Conservation (phyloP, 2,329 filamentous ascomycete species). For the Mycogone perniciosa region DNA sequence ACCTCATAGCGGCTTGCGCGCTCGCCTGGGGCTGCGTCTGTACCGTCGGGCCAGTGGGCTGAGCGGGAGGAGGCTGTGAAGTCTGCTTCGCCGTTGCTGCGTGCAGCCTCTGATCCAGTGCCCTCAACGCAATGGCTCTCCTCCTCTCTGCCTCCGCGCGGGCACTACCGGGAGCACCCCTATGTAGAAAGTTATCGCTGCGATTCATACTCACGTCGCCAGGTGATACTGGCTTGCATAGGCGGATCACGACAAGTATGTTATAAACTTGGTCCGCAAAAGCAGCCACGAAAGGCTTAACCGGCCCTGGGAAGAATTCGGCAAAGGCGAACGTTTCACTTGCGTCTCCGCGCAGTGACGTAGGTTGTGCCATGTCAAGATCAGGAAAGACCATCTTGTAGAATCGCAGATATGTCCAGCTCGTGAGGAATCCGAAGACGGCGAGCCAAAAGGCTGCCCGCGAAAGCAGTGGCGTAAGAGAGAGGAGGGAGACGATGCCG, state of each 20-base stretch:
- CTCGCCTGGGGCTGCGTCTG: constrained; percentile 50
- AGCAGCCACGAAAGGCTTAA: constrained; percentile 70
- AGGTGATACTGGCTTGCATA: constrained; percentile 81
- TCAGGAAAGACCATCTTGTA: constrained; percentile 73
- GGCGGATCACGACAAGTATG: constrained; percentile 63
- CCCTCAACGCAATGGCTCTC: constrained; percentile 81
- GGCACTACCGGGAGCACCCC: constrained; percentile 59
- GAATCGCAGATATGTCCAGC: constrained; percentile 95
- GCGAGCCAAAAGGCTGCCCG: constrained; percentile 74
- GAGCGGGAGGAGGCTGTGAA: constrained; percentile 26
- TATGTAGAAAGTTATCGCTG: constrained; percentile 50
- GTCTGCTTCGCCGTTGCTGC: constrained; percentile 55
- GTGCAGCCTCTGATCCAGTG: constrained; percentile 84
- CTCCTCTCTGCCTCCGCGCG: constrained; percentile 88
- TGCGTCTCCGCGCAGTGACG: constrained; percentile 75
- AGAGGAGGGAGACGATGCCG: constrained; percentile 61
- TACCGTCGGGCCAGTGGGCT: constrained; percentile 48
- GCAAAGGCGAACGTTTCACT: constrained; percentile 95
- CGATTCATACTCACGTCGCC: constrained; percentile 72
- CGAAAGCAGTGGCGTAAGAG: constrained; percentile 51
- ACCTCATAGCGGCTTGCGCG: constrained; percentile 53
- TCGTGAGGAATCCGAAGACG: constrained; percentile 73
- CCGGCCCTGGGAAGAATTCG: constrained; percentile 84
- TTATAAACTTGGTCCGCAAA: constrained; percentile 70
- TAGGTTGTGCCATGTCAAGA: constrained; percentile 54